Evolutionary conservation across 106 monocot species (phyloP).

Genomic region (Amphibolis antarctica): DNA sequence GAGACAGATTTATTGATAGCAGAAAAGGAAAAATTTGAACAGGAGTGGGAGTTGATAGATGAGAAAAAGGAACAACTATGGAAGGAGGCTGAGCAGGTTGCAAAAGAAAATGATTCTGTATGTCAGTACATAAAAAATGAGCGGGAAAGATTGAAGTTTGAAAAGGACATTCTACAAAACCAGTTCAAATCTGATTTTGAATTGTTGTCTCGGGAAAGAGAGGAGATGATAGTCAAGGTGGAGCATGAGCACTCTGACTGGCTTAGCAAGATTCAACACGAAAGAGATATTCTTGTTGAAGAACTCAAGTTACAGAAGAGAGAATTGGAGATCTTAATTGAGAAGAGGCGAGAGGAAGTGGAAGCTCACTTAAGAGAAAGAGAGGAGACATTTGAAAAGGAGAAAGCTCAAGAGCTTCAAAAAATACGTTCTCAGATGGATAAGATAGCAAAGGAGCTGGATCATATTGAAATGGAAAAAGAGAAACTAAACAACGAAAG

Average conservation of each 20-base stretch:
- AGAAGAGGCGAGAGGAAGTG: slow-evolving; percentile 47
- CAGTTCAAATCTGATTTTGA: slow-evolving; percentile 54
- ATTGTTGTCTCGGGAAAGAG: slow-evolving; percentile 50
- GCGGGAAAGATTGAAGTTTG: slow-evolving; percentile 53
- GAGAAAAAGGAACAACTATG: slow-evolving; percentile 60
- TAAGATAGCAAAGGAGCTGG: slow-evolving; percentile 38
- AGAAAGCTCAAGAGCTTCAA: slow-evolving; percentile 47
- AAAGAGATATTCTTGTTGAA: slow-evolving; percentile 62
- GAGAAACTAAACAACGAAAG: slow-evolving; percentile 62
- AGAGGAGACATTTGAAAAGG: slow-evolving; percentile 54
- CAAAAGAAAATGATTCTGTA: slow-evolving; percentile 48
- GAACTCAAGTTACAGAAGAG: slow-evolving; percentile 56
- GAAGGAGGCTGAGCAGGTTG: slow-evolving; percentile 47
- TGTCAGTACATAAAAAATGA: slow-evolving; percentile 55
- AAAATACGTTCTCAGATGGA: slow-evolving; percentile 55
- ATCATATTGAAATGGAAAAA: slow-evolving; percentile 44
- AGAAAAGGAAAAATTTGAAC: slow-evolving; percentile 93
- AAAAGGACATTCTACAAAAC: slow-evolving; percentile 58
- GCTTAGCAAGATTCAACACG: slow-evolving; percentile 58
- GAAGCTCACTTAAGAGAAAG: slow-evolving; percentile 59
- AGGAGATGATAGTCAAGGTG: slow-evolving; percentile 54
- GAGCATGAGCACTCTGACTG: slow-evolving; percentile 61
- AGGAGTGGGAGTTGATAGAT: slow-evolving; percentile 82
- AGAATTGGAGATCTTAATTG: slow-evolving; percentile 48
- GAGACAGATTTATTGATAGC: slow-evolving; percentile 48